These are phyloP conservation scores for Ceratocystis colombiana DNA, from an alignment of 2,329 filamentous ascomycete genomes.

Conservation along the genomic window DNA sequence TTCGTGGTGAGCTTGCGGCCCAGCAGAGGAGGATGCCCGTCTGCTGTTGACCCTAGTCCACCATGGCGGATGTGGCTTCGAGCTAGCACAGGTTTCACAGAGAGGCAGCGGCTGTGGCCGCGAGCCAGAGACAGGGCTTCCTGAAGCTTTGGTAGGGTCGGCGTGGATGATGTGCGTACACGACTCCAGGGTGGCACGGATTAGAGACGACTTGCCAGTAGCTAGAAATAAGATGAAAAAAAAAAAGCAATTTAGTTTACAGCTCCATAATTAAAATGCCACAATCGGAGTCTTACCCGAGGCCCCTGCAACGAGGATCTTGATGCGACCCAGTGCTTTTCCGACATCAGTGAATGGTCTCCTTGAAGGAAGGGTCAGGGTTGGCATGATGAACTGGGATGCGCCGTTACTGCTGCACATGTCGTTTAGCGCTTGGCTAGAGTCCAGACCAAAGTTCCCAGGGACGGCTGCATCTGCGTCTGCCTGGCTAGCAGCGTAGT, in stretches of 20 bases:
- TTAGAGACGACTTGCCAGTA: slow-evolving; percentile 78
- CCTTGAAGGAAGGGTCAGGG: slow-evolving; percentile 78
- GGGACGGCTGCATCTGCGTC: slow-evolving; percentile 32
- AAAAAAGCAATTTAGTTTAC: neutral
- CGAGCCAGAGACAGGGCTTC: slow-evolving; percentile 34
- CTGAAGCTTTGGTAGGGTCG: slow-evolving; percentile 49
- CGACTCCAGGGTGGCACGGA: slow-evolving; percentile 74
- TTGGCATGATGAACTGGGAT: slow-evolving; percentile 92
- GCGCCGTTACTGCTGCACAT: neutral
- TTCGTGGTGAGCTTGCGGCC: slow-evolving; percentile 44
- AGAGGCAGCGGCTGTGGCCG: neutral
- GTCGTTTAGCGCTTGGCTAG: neutral
- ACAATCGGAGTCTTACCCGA: slow-evolving; percentile 45
- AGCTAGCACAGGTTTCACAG: slow-evolving; percentile 65
- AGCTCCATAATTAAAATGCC: neutral
- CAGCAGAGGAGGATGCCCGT: slow-evolving; percentile 43
- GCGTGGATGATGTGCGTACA: slow-evolving; percentile 93
- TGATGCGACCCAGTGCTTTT: slow-evolving; percentile 72
- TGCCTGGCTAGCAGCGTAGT: slow-evolving; percentile 15
- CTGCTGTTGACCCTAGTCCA: slow-evolving; percentile 61
- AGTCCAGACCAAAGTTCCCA: neutral
- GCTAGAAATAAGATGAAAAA: slow-evolving; percentile 38
- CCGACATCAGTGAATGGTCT: slow-evolving; percentile 84
- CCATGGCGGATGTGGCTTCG: slow-evolving; percentile 79
- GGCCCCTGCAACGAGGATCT: slow-evolving; percentile 75